phyloP scores from a whole-genome alignment of 495 filamentous ascomycete genomes.

The Pyronema domesticum region DNA sequence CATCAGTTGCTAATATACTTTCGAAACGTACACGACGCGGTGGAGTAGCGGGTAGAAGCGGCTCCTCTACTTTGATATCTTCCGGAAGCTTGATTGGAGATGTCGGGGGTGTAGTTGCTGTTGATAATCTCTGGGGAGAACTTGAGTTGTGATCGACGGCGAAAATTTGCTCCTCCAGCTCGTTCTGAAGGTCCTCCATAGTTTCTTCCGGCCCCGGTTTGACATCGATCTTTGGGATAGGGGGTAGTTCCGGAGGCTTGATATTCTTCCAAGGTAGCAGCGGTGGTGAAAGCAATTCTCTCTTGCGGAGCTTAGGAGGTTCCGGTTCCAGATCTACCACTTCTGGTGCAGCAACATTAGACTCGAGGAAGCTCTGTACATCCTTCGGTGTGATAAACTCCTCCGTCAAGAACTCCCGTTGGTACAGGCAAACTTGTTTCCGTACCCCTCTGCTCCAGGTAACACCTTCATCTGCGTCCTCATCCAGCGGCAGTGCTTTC shows the following conservation, averaged over 20 bases:
- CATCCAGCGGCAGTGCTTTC: not conserved
- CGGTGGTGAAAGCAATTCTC: no score
- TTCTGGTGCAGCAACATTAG: no score
- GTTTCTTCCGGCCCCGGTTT: not conserved
- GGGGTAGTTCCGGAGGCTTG: not conserved
- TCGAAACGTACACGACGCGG: slow-evolving; percentile 7
- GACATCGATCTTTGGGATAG: not conserved
- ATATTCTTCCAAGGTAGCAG: no score
- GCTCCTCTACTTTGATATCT: slow-evolving; percentile 16
- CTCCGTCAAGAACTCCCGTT: no score
- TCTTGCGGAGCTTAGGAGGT: no score
- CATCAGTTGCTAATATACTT: not conserved
- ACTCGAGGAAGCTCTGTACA: no score
- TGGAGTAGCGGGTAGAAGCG: slow-evolving; percentile 9
- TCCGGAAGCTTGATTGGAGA: slow-evolving; percentile 12
- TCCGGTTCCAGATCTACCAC: no score
- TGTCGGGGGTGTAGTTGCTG: not conserved
- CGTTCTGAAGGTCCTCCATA: not conserved
- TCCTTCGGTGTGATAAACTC: no score
- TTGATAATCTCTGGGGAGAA: not conserved
- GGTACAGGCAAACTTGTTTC: no score
- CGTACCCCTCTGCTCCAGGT: no score
- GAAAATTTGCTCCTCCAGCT: not conserved
- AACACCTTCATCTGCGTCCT: not conserved
- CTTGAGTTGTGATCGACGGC: not conserved